These are phyloP conservation scores for Metarhizium sp. DNA, from an alignment of 2,329 filamentous ascomycete species.

Conservation along the genomic window DNA sequence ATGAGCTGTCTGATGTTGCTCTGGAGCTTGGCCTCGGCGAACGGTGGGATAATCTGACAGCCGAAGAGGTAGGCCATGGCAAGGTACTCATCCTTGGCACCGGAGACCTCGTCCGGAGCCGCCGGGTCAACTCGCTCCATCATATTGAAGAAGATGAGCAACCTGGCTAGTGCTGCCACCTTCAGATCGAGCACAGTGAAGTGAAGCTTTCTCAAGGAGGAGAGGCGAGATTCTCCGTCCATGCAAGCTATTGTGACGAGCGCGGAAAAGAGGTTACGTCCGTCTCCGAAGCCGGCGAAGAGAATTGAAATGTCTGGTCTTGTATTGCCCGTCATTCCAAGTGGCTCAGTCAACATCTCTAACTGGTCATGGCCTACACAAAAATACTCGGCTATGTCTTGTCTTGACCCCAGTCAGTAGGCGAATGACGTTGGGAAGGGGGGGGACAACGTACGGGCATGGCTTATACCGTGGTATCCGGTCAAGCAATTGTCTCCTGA, in stretches of 20 bases:
- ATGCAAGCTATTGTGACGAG: conserved; percentile 3
- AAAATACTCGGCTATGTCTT: not conserved
- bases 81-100: conserved; percentile 6
- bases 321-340: not conserved
- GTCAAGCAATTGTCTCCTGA: not conserved
- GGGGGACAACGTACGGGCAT: not conserved
- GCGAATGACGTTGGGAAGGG: not conserved
- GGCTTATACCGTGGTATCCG: not conserved
- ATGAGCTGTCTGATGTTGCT: conserved; percentile 11
- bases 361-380: not conserved
- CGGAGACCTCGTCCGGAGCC: not conserved
- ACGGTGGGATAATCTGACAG: conserved; percentile 11
- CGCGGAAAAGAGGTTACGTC: conserved; percentile 11
- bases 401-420: not conserved
- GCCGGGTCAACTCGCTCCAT: not conserved
- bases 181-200: conserved; percentile 16
- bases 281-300: conserved; percentile 16
- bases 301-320: conserved; percentile 9
- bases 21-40: conserved; percentile 10
- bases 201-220: conserved; percentile 7
- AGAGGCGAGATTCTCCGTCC: not conserved
- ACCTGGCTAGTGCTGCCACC: conserved; percentile 13
- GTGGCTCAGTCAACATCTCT: not conserved
- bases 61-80: conserved; percentile 13
- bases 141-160: conserved; percentile 13